Evolutionary conservation across 345 rosid genomes (phyloP), one percentile per base, ranked within the genome.

Genomic region (Populus simonii): DNA sequence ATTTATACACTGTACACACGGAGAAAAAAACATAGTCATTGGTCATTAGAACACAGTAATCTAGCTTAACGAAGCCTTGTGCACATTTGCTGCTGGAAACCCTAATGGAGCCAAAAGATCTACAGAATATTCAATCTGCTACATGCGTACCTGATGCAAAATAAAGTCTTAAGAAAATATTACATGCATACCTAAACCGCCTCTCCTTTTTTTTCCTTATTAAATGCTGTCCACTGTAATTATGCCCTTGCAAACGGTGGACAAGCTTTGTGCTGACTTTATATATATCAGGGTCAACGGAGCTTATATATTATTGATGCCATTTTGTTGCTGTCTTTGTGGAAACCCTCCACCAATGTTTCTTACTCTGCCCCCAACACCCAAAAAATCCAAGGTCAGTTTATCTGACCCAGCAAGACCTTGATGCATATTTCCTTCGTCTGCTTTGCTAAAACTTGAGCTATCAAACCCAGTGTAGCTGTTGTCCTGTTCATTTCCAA

Each of bases 321-420:
- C 74, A 38, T 72, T 80, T 59, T 9, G 29, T 59, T 59, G 29
- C 25, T 59, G 29, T 9, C 63, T 25, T n/a, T 10, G 63, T 8
- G 63, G 29, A 59, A 74, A 68, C 17, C 87, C 78, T 62, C 81
- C 84, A 38, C 80, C 84, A 7, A 83, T 83, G 69, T 78, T 43
- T 71, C 85, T 78, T 8, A 78, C 80, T 71, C 73, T 78, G 2
- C 81, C 81, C 10, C 81, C 81, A 7, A 79, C 81, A 10, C 81
- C 81, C 9, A 79, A 43, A 74, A 79, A 79, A 68, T 79, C 77
- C 73, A 79, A 57, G 12, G 81, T 79, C 71, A 79, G 29, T 23
- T 73, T 79, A 67, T 73, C 80, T 6, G 57, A 36, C 23, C 67
- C 79, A 0, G 68, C 57, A 18, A 76, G 79, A 59, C 47, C 43